Percentiles rank a stretch among this genome's conserved stretches.
These are phyloP conservation scores for Aspergillus ellipticus DNA, from an alignment of 495 filamentous ascomycete genomes.

Conservation along the genomic window DNA sequence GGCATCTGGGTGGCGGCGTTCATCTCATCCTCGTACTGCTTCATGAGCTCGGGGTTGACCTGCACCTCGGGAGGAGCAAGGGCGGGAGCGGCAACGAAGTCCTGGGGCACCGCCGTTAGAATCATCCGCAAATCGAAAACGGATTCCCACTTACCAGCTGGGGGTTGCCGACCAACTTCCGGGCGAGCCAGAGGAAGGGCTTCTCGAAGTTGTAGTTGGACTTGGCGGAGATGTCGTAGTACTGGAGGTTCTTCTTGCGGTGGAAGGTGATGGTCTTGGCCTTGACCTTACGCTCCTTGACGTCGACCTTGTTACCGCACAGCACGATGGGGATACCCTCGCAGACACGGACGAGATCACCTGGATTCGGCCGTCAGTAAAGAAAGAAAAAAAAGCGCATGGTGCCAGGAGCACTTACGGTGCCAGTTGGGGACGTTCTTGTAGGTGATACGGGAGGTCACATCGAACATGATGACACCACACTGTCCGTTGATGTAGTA, in stretches of 20 bases:
- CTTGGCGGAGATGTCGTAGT: conserved; percentile 99
- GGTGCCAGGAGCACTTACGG: conserved; percentile 59
- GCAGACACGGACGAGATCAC: conserved; percentile 98
- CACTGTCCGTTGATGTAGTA: conserved; percentile 99
- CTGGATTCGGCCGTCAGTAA: conserved; percentile 41
- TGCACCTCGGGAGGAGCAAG: conserved; percentile 88
- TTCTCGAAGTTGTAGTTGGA: conserved; percentile 99
- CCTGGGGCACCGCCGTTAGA: conserved; percentile 47
- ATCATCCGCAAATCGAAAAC: background rate
- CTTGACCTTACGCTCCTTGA: conserved; percentile 99
- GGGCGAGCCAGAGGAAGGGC: conserved; percentile 99
- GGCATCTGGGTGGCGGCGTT: conserved; percentile 72
- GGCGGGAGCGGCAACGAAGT: conserved; percentile 94
- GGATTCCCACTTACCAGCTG: conserved; percentile 60
- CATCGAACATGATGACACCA: conserved; percentile 99
- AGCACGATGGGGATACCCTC: conserved; percentile 99
- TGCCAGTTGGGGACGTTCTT: conserved; percentile 99
- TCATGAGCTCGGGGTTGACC: conserved; percentile 78
- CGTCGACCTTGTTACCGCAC: conserved; percentile 99
- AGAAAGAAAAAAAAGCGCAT: background rate
- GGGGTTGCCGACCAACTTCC: conserved; percentile 96
- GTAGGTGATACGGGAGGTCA: conserved; percentile 99
- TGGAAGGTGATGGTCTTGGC: conserved; percentile 99
- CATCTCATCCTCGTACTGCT: conserved; percentile 87
- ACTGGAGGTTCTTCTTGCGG: conserved; percentile 99